Percentiles rank a stretch among this genome's conserved stretches.
phyloP scores from a whole-genome alignment of 345 rosid species.

The Eucalyptus sideroxylon region DNA sequence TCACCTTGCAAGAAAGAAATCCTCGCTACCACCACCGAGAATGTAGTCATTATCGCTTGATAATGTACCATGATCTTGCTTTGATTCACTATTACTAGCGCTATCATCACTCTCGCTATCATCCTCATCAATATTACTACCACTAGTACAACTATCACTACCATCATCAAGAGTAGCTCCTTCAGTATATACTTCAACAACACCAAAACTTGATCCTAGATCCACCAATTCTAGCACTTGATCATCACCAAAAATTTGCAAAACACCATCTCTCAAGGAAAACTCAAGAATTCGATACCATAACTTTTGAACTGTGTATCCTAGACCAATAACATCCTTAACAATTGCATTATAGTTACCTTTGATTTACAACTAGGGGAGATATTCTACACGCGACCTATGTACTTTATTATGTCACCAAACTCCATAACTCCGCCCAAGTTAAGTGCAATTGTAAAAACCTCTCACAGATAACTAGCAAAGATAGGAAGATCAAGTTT shows the following conservation, averaged over 20 bases:
- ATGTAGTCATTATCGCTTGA: not conserved
- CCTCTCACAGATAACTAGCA: not conserved
- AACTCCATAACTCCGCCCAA: fast-evolving
- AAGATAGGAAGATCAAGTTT: not conserved
- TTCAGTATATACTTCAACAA: not conserved
- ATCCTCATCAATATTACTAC: too few species aligned
- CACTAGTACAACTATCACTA: too few species aligned
- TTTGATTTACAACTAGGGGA: not conserved
- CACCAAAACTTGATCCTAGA: too few species aligned
- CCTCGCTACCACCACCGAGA: too few species aligned
- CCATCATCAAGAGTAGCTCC: not conserved
- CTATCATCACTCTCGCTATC: not conserved
- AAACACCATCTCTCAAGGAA: too few species aligned
- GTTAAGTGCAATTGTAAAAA: not conserved
- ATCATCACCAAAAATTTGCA: not conserved
- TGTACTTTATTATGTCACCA: not conserved
- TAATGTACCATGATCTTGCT: too few species aligned
- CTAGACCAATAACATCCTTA: not conserved
- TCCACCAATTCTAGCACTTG: not conserved
- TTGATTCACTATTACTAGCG: too few species aligned
- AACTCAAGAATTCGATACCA: not conserved
- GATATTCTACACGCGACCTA: not conserved
- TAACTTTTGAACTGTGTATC: not conserved
- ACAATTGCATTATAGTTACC: not conserved
- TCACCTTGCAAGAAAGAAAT: too few species aligned